Evolutionary conservation across 2,329 filamentous ascomycete species (phyloP).

Genomic region (Colletotrichum agaves): DNA sequence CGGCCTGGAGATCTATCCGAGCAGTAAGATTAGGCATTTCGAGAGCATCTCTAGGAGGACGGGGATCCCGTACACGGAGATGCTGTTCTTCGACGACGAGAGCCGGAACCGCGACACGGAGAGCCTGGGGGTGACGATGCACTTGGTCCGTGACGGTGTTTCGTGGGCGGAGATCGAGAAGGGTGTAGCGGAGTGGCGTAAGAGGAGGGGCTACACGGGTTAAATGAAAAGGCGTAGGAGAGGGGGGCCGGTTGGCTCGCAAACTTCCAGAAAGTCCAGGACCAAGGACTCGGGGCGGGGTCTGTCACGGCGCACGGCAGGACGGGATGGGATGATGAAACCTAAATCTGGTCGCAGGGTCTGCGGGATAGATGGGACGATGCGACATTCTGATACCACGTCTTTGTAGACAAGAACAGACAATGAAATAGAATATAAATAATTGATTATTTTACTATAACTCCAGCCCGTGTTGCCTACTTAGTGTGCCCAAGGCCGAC

Average conservation of each 20-base stretch:
- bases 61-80: conserved; percentile 79
- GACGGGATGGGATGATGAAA: conserved; percentile 17
- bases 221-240: background rate
- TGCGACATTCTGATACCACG: conserved; percentile 18
- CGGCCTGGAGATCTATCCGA: conserved; percentile 76
- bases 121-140: conserved; percentile 83
- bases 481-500: background rate
- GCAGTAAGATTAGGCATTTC: conserved; percentile 88
- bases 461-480: conserved; percentile 32
- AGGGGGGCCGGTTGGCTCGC: background rate
- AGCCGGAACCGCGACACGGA: conserved; percentile 85
- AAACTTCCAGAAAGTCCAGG: background rate
- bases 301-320: background rate
- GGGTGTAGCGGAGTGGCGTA: conserved; percentile 85
- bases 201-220: conserved; percentile 65
- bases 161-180: conserved; percentile 80
- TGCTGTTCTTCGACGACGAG: conserved; percentile 98
- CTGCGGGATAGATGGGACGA: conserved; percentile 12
- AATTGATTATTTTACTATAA: conserved; percentile 2
- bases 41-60: conserved; percentile 76
- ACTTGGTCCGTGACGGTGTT: conserved; percentile 82
- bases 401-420: background rate
- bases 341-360: background rate
- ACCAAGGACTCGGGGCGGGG: background rate
- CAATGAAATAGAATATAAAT: background rate